phyloP scores from a whole-genome alignment of 352 stramenopile species.

The Aphanomyces euteiches region DNA sequence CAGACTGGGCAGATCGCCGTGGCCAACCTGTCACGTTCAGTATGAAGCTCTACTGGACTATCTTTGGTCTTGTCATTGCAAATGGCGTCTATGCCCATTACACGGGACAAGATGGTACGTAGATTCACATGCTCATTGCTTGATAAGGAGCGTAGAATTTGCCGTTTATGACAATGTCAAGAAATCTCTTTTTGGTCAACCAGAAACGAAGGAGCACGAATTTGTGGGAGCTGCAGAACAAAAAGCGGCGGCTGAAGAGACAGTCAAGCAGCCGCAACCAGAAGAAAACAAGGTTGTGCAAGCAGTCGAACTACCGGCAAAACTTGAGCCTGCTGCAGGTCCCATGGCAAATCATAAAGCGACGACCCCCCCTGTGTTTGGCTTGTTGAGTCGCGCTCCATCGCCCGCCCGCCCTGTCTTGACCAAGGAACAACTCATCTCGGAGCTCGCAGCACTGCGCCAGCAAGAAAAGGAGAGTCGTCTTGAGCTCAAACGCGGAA shows the following conservation, averaged over 20 bases:
- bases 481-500: background rate
- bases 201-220: slow-evolving; percentile 11
- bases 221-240: background rate
- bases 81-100: slow-evolving; percentile 62
- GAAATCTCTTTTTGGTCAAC: slow-evolving; percentile 20
- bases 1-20: slow-evolving; percentile 68
- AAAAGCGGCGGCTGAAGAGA: slow-evolving; percentile 1
- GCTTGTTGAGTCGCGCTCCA: background rate
- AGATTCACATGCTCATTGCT: background rate
- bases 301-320: background rate
- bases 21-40: slow-evolving; percentile 56
- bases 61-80: slow-evolving; percentile 53
- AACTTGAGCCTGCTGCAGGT: background rate
- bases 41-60: slow-evolving; percentile 70
- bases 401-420: background rate
- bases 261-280: background rate
- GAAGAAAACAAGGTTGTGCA: background rate
- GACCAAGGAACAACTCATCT: slow-evolving; percentile 13
- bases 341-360: slow-evolving; percentile 5
- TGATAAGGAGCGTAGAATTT: slow-evolving; percentile 17
- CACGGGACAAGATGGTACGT: slow-evolving; percentile 22
- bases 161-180: background rate
- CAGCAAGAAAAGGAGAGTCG: slow-evolving; percentile 3
- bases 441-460: slow-evolving; percentile 13
- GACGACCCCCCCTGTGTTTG: background rate